phyloP scores from a whole-genome alignment of 495 filamentous ascomycete genomes.

The Chaetomidium leptoderma region DNA sequence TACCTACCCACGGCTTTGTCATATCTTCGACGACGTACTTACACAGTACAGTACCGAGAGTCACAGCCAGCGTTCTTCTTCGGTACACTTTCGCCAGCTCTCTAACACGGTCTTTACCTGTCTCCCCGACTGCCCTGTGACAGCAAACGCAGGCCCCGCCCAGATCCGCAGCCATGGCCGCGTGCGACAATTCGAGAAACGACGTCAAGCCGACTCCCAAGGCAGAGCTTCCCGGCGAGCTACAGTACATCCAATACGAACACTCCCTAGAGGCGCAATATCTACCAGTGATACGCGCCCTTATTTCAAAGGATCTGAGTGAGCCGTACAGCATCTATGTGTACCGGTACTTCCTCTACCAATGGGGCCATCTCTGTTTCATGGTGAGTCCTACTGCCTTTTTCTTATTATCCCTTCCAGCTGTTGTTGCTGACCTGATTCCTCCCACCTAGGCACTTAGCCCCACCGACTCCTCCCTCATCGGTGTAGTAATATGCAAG shows the following conservation, averaged over 20 bases:
- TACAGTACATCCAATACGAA: conserved; percentile 83
- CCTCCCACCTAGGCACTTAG: conserved; percentile 59
- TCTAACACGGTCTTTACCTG: no score
- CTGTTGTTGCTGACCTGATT: conserved; percentile 6
- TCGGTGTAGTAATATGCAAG: conserved; percentile 95
- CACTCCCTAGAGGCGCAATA: conserved; percentile 71
- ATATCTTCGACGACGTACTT: not conserved
- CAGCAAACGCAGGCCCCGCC: not conserved
- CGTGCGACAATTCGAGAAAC: not conserved
- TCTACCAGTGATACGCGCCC: conserved; percentile 78
- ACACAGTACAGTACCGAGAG: not conserved
- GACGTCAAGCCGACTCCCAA: conserved; percentile 24
- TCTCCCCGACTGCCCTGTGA: not conserved
- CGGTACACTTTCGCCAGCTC: not conserved
- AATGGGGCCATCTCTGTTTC: conserved; percentile 96
- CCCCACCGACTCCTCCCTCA: conserved; percentile 44
- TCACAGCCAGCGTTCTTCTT: not conserved
- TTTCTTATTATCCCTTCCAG: not conserved
- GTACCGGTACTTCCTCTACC: conserved; percentile 96
- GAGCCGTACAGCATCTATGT: conserved; percentile 99
- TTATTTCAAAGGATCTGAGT: conserved; percentile 96
- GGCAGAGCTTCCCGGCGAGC: conserved; percentile 44
- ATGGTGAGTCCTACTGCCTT: conserved; percentile 53
- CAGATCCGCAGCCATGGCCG: not conserved
- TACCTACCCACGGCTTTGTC: not conserved